Evolutionary conservation across 352 stramenopile genomes (phyloP), one percentile per base, ranked within the genome.

Genomic region (Albugo laibachii): DNA sequence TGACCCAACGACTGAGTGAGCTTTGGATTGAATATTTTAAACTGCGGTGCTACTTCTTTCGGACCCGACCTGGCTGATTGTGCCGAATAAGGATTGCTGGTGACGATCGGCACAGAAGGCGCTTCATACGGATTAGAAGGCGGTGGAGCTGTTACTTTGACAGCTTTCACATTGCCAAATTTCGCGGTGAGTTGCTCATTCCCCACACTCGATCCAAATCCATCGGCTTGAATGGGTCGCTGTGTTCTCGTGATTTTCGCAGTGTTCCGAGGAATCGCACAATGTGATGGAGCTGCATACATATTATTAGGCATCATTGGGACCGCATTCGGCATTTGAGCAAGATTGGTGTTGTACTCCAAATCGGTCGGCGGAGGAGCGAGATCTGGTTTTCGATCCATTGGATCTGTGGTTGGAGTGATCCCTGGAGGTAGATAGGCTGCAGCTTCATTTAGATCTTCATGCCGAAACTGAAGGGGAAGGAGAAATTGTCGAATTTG

Each of bases 11-110:
- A 19, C 24, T 31, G 24, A 31, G 24, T 31, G 4, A 80, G 48
- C 55, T 80, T 80, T 12, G 77, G 77, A 51, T 86, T 89, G 41
- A 89, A 89, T 53, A 89, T 89, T 63, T 87, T 89, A 54, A 89
- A 89, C 52, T 89, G 77, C 41, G 76, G 73, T 3, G 73, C 61
- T 0, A 58, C 61, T 11, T 46, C 13, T 16, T 47, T 52, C 37
- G 37, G 39, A 39, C 45, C 36, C 6, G 57, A 39, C 11, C 55
- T 53, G 15, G 48, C 48, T 11, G 62, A 52, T 6, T 43, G 46
- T 56, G 67, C 61, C 1, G 69, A 63, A 53, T 83, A 86, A 45
- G 71, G 74, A 49, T 85, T 85, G 11, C 41, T 52, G 13, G 45
- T 41, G 15, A 52, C 35, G 19, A 50, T 27, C 16, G 59, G 21